Evolutionary conservation across 2,329 filamentous ascomycete genomes (phyloP), one percentile per base, ranked within the genome.

Genomic region (Apiospora phragmitis): DNA sequence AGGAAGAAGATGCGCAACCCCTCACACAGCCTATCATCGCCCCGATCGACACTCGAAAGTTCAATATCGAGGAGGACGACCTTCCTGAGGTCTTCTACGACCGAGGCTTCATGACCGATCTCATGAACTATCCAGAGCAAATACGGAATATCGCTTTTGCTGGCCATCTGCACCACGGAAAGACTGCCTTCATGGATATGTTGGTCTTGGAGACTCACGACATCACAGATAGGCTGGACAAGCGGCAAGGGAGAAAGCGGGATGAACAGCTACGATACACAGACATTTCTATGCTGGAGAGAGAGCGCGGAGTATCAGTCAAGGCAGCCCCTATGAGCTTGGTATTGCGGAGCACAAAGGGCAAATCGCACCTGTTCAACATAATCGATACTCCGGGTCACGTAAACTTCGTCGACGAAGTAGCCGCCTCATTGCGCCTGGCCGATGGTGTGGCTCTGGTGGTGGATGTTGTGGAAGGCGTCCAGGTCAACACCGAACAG

Each of bases 131-230:
- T 75, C 96, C 96, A 21, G 93, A 97, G 18, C 95, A 98, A 82
- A 95, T 94, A 79, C 90, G 96, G 75, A 99, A 99, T 79, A 88
- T 99, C 75, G 95, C 95, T 1, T 85, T 99, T 68, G 94, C 93
- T 6, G 96, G 96, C 68, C 95, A 99, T 81, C 82, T 99, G 70
- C 96, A 99, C 80, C 96, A 99, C 82, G 96, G 96, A 75, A 99
- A 99, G 86, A 99, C 96, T 14, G 94, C 95, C 0, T 94, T 99
- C 75, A 94, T 98, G 93, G 96, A 99, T 81, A 98, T 98, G 94
- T 85, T 99, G 74, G 96, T 99, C 16, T 86, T 95, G 78, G 94
- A 99, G 83, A 99, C 96, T 51, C 96, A 99, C 80, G 92, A 97
- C 76, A 90, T 98, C 69, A 86, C 89, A 68, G 91, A 94, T 65